These are phyloP conservation scores for Neopestalotiopsis sp. DNA, from an alignment of 2,329 filamentous ascomycete species.

Conservation along the genomic window DNA sequence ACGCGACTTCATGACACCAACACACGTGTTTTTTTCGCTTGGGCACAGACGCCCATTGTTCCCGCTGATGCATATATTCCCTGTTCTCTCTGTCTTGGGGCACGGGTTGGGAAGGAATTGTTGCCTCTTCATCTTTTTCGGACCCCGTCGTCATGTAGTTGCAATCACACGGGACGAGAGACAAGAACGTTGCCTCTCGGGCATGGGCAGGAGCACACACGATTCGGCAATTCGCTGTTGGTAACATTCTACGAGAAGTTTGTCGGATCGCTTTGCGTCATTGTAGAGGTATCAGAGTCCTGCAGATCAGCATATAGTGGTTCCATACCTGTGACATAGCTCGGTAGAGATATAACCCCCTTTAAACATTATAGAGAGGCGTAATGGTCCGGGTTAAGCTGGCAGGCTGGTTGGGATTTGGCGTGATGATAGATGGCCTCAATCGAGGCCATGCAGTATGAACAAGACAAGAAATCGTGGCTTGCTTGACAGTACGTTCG, in stretches of 20 bases:
- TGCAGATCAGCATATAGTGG: background rate
- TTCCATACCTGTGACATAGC: background rate
- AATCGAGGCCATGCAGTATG: too few relatives aligned
- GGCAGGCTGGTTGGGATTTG: background rate
- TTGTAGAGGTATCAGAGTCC: background rate
- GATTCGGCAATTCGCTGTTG: background rate
- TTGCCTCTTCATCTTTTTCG: background rate
- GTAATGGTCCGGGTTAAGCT: background rate
- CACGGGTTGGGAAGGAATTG: background rate
- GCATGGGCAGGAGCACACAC: background rate
- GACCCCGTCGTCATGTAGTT: background rate
- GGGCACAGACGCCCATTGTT: constrained; percentile 1
- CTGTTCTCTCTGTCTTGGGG: background rate
- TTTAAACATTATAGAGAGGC: background rate
- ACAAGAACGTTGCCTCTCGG: background rate
- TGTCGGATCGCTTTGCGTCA: background rate
- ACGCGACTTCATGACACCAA: background rate
- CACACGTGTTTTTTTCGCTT: background rate
- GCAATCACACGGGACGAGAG: background rate
- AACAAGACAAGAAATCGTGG: too few relatives aligned
- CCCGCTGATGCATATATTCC: background rate
- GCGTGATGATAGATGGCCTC: background rate
- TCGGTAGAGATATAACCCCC: background rate
- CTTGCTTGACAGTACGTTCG: background rate
- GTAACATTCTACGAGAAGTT: background rate